Evolutionary conservation across 2,329 filamentous ascomycete genomes (phyloP).

Genomic region (Verticillium albo-atrum): DNA sequence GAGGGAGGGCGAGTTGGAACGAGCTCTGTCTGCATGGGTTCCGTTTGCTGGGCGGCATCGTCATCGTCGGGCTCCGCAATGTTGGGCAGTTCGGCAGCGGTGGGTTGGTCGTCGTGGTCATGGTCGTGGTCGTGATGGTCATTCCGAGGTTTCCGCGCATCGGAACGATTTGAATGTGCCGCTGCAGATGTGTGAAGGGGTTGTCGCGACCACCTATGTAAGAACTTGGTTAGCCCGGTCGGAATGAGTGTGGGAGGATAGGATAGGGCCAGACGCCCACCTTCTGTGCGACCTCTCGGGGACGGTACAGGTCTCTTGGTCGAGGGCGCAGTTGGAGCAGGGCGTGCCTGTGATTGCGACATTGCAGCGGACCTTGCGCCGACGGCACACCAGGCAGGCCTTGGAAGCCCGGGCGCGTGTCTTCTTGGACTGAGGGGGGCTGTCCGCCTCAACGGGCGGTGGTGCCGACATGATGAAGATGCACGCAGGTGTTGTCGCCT

Average conservation of each 20-base stretch:
- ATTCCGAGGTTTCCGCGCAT: neutral
- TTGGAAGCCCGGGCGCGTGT: neutral
- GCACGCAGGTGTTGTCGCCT: no score
- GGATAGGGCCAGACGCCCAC: neutral
- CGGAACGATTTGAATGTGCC: neutral
- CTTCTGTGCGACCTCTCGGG: neutral
- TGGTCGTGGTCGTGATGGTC: neutral
- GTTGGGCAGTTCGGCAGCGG: neutral
- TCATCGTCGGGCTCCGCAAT: neutral
- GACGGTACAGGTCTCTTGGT: neutral
- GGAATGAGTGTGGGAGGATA: neutral
- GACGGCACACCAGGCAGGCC: neutral
- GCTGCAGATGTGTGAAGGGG: neutral
- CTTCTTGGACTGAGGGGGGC: neutral
- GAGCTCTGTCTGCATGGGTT: neutral
- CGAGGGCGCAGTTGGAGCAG: neutral
- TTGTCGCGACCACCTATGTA: neutral
- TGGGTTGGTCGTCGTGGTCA: neutral
- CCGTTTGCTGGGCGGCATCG: neutral
- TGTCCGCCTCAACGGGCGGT: neutral
- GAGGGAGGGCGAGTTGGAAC: neutral
- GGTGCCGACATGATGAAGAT: neutral
- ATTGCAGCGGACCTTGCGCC: constrained; percentile 1
- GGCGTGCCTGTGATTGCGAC: neutral
- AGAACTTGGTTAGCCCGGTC: neutral